These are phyloP conservation scores for Noccaea bulbosa DNA, from an alignment of 345 rosid species.

Conservation along the genomic window DNA sequence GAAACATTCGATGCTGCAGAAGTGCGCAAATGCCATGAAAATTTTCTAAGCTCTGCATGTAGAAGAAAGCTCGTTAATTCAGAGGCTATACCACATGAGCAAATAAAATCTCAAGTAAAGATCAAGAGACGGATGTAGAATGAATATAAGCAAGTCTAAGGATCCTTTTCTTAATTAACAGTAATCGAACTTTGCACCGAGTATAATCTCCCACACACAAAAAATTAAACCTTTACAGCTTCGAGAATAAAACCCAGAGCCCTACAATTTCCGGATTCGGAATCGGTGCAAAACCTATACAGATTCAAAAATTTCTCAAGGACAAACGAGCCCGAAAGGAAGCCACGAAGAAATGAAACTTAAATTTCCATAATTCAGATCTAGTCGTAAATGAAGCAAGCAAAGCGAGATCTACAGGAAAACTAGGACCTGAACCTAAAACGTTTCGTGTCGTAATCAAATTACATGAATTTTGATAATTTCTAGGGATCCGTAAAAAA, in stretches of 20 bases:
- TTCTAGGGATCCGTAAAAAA: not conserved
- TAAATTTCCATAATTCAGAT: slow-evolving; percentile 27
- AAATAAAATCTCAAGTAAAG: not conserved
- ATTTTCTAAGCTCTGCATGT: slow-evolving; percentile 62
- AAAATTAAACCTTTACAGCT: too few species aligned
- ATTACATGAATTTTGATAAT: not conserved
- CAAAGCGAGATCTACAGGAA: slow-evolving; percentile 25
- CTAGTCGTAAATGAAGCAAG: not conserved
- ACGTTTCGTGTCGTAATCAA: not conserved
- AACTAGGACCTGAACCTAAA: slow-evolving; percentile 3
- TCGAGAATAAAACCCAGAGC: slow-evolving; percentile 15
- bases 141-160: not conserved
- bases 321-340: not conserved
- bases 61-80: slow-evolving; percentile 25
- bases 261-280: not conserved
- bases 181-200: too few species aligned
- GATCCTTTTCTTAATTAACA: not conserved
- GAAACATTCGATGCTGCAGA: slow-evolving; percentile 77
- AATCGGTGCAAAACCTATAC: not conserved
- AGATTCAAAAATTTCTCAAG: not conserved
- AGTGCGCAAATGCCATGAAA: slow-evolving; percentile 85
- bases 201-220: too few species aligned
- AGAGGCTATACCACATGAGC: not conserved
- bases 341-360: not conserved
- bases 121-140: not conserved